Base-by-base conservation (phyloP, 2,329 filamentous ascomycete genomes). In the Thielaviopsis populi region DNA sequence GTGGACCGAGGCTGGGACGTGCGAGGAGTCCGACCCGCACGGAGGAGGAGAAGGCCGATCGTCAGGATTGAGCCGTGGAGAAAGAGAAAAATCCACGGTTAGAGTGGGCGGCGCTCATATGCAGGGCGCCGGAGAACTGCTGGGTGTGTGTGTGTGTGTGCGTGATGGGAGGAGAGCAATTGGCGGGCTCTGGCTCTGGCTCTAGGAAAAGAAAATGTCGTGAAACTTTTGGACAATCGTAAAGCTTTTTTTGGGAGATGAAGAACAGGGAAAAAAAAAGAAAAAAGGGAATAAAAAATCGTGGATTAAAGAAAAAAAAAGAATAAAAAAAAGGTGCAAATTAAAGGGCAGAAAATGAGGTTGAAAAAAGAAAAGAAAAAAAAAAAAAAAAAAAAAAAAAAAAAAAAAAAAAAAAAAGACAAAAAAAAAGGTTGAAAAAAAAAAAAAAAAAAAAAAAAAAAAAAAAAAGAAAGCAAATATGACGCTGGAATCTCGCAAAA, bases 61-160 rank as follows among this genome's bases (percentile, higher is more conserved):
- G 64, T 66, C 64, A 33, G 61, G 61, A 63, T 60, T 61, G 43
- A 63, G 64, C 59, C 62, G 64, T 63, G 63, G 63, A 65, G 64
- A 63, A 46, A 63, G 64, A 63, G 58, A 61, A 66, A 46, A 61
- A 58, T 66, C 64, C 64, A 66, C 64, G 22, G 27, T 66, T 46
- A 48, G 24, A 33, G 22, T 27, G 54, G 46, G 13, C 64, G 62
- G 61, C 64, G 64, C 64, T 66, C 64, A 66, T 61, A 66, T 63
- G 64, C 64, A 66, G 64, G 64, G 64, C 64, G 64, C 64, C 64
- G 61, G 30, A 37, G n/a, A 62, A 62, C 63, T 65, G 63, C 63
- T 40, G 42, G 33, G 42, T 48, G 22, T 62, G 27, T 61, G 11
- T n/a, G 41, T 27, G 11, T 40, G 37, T 62, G 27, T 61, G 11